Conservation (phyloP, 345 rosid species). For the Nephelium lappaceum region DNA sequence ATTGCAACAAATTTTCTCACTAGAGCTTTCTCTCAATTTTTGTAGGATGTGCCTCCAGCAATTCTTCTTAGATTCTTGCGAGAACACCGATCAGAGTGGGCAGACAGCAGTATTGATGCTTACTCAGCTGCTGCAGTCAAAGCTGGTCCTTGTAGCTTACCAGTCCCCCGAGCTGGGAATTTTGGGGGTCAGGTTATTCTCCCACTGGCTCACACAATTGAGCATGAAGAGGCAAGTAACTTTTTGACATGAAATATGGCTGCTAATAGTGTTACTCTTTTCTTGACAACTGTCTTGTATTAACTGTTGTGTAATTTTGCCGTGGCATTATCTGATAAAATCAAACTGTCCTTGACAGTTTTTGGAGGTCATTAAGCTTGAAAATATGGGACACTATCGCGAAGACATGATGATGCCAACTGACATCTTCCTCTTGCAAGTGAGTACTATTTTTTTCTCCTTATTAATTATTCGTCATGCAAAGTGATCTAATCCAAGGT, state of each 20-base stretch:
- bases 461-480: neutral
- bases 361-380: slow-evolving; percentile 93
- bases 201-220: slow-evolving; percentile 95
- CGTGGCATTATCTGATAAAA: slow-evolving; percentile 6
- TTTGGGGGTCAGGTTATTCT: slow-evolving; percentile 95
- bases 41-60: slow-evolving; percentile 95
- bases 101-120: slow-evolving; percentile 88
- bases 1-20: neutral
- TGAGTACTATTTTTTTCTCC: slow-evolving; percentile 30
- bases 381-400: slow-evolving; percentile 76
- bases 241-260: neutral
- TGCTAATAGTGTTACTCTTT: neutral
- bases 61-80: slow-evolving; percentile 86
- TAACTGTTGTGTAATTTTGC: neutral
- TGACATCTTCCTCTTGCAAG: slow-evolving; percentile 96
- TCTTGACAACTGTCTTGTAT: neutral
- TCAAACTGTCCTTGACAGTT: slow-evolving; percentile 44
- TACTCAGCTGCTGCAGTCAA: slow-evolving; percentile 93
- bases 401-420: slow-evolving; percentile 86
- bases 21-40: neutral
- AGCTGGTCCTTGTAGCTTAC: slow-evolving; percentile 80
- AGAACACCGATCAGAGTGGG: slow-evolving; percentile 99
- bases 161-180: slow-evolving; percentile 75
- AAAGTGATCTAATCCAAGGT: neutral
- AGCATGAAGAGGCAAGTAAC: slow-evolving; percentile 81